phyloP scores from a whole-genome alignment of 805 yeast genomes.

The Sugiyamaella mastotermitis region DNA sequence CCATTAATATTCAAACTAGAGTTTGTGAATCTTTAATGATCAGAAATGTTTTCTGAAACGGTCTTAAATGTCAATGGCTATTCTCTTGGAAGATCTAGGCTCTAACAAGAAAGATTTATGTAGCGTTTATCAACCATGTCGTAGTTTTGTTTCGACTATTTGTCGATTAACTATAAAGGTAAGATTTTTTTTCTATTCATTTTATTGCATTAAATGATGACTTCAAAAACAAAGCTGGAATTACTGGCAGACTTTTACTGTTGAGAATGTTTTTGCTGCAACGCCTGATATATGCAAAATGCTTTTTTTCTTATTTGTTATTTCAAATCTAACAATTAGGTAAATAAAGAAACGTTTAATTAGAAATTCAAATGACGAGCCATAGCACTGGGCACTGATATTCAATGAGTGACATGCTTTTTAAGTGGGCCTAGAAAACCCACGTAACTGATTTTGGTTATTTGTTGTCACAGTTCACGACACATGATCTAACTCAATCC shows the following conservation, averaged over 20 bases:
- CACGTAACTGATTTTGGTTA: conserved; percentile 59
- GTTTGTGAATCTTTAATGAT: conserved; percentile 56
- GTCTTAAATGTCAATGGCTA: conserved; percentile 2
- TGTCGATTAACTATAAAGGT: too few relatives aligned
- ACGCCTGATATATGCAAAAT: conserved; percentile 29
- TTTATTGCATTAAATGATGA: conserved; percentile 27
- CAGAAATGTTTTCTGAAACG: conserved; percentile 29
- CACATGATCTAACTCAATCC: neutral
- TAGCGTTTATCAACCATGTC: too few relatives aligned
- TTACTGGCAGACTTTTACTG: conserved; percentile 92
- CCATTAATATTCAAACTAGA: conserved; percentile 53
- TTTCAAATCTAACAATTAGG: conserved; percentile 2
- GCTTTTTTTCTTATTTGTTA: neutral
- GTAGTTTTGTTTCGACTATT: too few relatives aligned
- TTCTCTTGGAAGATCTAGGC: neutral
- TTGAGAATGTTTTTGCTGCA: conserved; percentile 59
- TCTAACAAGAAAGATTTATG: too few relatives aligned
- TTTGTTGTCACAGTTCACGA: neutral
- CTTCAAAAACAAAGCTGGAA: conserved; percentile 92
- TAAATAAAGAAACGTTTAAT: neutral
- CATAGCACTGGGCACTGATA: conserved; percentile 99
- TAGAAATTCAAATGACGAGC: conserved; percentile 53
- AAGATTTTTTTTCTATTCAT: conserved; percentile 2
- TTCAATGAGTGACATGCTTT: conserved; percentile 90
- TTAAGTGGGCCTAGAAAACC: conserved; percentile 96